Conservation (phyloP, 495 filamentous ascomycete genomes). For the Beverwykella pulmonaria region DNA sequence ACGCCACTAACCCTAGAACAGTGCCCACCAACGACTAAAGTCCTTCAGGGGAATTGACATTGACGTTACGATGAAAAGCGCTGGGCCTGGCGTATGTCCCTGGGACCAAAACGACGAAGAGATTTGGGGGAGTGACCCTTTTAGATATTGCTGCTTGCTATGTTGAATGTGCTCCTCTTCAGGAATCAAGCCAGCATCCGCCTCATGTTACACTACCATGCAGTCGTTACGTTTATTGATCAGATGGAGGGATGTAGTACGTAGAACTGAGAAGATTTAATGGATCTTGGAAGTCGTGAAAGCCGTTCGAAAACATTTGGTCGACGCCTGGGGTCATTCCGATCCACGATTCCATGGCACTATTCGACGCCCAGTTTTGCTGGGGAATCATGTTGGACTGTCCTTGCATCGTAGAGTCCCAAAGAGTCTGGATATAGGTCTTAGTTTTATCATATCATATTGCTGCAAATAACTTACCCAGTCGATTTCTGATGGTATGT, state of each 20-base stretch:
- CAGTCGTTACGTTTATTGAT: neutral
- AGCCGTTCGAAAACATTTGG: slow-evolving; percentile 1
- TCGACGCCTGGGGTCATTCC: slow-evolving; percentile 1
- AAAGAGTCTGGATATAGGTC: slow-evolving; percentile 13
- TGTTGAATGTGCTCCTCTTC: no score
- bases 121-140: no score
- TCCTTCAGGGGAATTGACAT: no score
- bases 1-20: no score
- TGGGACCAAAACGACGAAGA: no score
- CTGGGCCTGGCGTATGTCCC: no score
- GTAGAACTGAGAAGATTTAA: neutral
- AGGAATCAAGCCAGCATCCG: no score
- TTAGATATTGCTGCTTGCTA: no score
- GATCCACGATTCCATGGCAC: slow-evolving; percentile 15
- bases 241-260: neutral
- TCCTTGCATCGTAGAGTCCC: slow-evolving; percentile 24
- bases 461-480: slow-evolving; percentile 24
- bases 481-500: slow-evolving; percentile 36
- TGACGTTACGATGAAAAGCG: no score
- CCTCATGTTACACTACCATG: neutral
- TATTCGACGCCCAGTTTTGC: slow-evolving; percentile 8
- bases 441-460: neutral
- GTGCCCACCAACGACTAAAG: no score
- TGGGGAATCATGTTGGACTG: slow-evolving; percentile 25
- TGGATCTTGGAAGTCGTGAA: slow-evolving; percentile 18